A percentile compares a stretch with the other conserved stretches of the same genome.
phyloP scores from a whole-genome alignment of 1,139 yeast genomes.

The Spathaspora sp. region DNA sequence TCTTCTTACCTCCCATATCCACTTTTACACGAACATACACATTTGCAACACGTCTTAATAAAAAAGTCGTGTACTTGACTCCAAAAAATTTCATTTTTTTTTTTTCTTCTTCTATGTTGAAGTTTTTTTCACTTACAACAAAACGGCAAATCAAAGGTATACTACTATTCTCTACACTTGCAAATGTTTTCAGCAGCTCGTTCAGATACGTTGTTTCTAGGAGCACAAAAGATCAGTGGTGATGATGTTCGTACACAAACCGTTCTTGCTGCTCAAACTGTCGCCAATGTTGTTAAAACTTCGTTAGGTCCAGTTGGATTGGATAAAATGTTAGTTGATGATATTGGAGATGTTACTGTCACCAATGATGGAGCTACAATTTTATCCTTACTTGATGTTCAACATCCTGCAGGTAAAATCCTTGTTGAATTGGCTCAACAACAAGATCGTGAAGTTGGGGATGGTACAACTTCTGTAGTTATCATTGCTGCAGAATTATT shows the following conservation, averaged over 20 bases:
- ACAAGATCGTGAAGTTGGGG: constrained; percentile 98
- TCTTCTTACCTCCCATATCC: too few relatives aligned
- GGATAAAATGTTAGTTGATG: constrained; percentile 98
- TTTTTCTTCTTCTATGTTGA: constrained; percentile 2
- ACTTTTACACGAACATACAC: too few relatives aligned
- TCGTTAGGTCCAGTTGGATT: constrained; percentile 98
- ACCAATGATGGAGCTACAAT: constrained; percentile 99
- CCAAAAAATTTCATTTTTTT: constrained; percentile 3
- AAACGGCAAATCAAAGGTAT: background rate
- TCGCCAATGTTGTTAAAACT: constrained; percentile 95
- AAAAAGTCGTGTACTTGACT: constrained; percentile 6
- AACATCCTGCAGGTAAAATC: constrained; percentile 98
- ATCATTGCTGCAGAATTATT: constrained; percentile 91
- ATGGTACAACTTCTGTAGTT: constrained; percentile 96
- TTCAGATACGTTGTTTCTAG: constrained; percentile 88
- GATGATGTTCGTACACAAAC: constrained; percentile 96
- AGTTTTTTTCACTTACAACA: background rate
- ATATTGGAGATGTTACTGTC: constrained; percentile 97
- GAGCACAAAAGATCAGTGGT: constrained; percentile 95
- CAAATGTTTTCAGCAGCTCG: constrained; percentile 63
- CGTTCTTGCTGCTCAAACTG: constrained; percentile 93
- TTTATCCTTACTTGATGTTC: constrained; percentile 85
- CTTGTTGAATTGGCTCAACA: constrained; percentile 97
- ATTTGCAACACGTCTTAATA: constrained; percentile 1
- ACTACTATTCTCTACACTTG: background rate